phyloP scores from a whole-genome alignment of 2,329 filamentous ascomycete species.

The Claviceps cyperi region DNA sequence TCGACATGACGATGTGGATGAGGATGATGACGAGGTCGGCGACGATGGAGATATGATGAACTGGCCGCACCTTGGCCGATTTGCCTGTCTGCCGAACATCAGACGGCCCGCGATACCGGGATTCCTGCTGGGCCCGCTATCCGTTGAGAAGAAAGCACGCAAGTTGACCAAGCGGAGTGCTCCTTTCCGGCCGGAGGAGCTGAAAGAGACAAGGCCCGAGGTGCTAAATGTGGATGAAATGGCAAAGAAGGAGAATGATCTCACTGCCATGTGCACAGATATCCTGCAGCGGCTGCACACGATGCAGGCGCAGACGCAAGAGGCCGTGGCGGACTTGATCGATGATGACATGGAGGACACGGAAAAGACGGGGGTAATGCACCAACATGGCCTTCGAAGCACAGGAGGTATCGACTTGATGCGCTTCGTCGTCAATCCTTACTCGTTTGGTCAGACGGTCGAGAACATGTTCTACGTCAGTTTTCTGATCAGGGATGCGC shows the following conservation, averaged over 20 bases:
- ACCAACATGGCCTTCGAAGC: conserved; percentile 47
- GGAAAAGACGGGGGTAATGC: conserved; percentile 40
- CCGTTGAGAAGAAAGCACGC: conserved; percentile 71
- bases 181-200: conserved; percentile 51
- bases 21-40: conserved; percentile 44
- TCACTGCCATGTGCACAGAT: conserved; percentile 63
- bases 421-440: conserved; percentile 78
- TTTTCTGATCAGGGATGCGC: conserved; percentile 82
- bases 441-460: conserved; percentile 83
- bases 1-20: conserved; percentile 38
- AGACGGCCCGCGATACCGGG: conserved; percentile 62
- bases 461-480: conserved; percentile 96
- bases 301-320: conserved; percentile 32
- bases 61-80: conserved; percentile 71
- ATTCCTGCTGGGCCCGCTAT: conserved; percentile 79
- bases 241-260: conserved; percentile 60
- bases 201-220: conserved; percentile 61
- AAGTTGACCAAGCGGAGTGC: conserved; percentile 56
- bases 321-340: conserved; percentile 27
- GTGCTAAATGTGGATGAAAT: conserved; percentile 64
- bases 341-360: conserved; percentile 32
- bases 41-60: conserved; percentile 67
- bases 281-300: conserved; percentile 50
- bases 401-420: conserved; percentile 66
- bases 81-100: conserved; percentile 60